Conservation (phyloP, 768 basidiomycete genomes). For the Epithele typhae region DNA sequence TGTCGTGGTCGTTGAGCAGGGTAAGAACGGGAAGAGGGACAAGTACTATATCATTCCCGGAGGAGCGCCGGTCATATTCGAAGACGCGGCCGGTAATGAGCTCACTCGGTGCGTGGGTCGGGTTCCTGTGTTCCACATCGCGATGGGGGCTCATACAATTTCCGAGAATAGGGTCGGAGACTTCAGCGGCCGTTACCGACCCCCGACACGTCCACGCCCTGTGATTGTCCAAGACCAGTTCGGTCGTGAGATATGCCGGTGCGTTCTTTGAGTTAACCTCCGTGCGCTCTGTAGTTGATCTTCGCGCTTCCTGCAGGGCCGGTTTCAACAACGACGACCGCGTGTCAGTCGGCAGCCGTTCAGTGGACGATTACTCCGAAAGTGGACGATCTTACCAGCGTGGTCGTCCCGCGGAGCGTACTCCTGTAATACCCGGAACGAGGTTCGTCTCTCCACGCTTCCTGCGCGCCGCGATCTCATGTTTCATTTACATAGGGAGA, state of each 20-base stretch:
- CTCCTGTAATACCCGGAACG: neutral
- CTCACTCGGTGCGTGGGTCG: constrained; percentile 47
- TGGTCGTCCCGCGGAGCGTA: constrained; percentile 8
- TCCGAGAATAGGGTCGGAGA: constrained; percentile 45
- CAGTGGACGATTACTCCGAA: constrained; percentile 11
- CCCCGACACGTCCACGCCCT: constrained; percentile 17
- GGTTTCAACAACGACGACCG: constrained; percentile 22
- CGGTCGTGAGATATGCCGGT: constrained; percentile 59
- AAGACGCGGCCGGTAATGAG: constrained; percentile 60
- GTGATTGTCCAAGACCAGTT: constrained; percentile 50
- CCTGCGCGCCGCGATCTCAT: neutral
- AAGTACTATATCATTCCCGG: constrained; percentile 60
- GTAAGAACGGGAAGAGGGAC: constrained; percentile 25
- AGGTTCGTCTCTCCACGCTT: too few relatives aligned
- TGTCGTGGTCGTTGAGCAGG: constrained; percentile 26
- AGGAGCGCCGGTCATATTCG: constrained; percentile 62
- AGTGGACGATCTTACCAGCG: constrained; percentile 7
- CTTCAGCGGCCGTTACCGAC: constrained; percentile 32
- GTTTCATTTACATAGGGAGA: neutral
- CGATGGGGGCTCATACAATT: neutral
- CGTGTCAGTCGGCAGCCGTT: constrained; percentile 13
- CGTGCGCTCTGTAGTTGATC: too few relatives aligned
- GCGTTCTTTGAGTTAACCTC: too few relatives aligned
- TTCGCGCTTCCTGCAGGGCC: constrained; percentile 10
- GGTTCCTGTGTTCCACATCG: neutral